These are phyloP conservation scores for Amyloporia xantha DNA, from an alignment of 768 basidiomycete genomes.

Conservation along the genomic window DNA sequence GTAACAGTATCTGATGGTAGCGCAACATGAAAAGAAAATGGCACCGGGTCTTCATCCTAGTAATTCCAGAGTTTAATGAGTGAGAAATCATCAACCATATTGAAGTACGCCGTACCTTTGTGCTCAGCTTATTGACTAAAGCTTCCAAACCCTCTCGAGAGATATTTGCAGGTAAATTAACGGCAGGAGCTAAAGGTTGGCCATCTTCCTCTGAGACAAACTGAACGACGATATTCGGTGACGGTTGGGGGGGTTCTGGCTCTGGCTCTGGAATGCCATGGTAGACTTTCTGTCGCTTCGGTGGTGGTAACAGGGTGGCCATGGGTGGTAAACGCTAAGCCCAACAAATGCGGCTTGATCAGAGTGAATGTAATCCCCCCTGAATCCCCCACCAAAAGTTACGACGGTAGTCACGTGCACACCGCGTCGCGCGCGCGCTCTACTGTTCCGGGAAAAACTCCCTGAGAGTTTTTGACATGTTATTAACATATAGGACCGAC, in stretches of 20 bases:
- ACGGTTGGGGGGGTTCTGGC: slow-evolving; percentile 36
- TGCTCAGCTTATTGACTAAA: slow-evolving; percentile 82
- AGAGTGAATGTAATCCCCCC: too few species aligned
- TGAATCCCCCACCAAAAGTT: not conserved
- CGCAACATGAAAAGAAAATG: slow-evolving; percentile 84
- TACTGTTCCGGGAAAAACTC: too few species aligned
- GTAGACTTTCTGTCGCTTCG: slow-evolving; percentile 80
- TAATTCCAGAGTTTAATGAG: slow-evolving; percentile 9
- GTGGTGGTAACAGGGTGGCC: slow-evolving; percentile 84
- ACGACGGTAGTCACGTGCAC: not conserved
- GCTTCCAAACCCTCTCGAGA: slow-evolving; percentile 77
- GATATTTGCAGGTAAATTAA: slow-evolving; percentile 85
- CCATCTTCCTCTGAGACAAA: slow-evolving; percentile 90
- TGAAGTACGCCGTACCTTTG: slow-evolving; percentile 44
- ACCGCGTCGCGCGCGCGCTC: not conserved
- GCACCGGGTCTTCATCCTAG: slow-evolving; percentile 83
- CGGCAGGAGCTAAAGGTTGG: slow-evolving; percentile 71
- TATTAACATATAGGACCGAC: too few species aligned
- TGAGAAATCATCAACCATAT: slow-evolving; percentile 6
- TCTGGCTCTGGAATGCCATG: slow-evolving; percentile 66
- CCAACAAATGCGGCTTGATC: not conserved
- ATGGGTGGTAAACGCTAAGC: slow-evolving; percentile 31
- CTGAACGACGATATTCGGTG: slow-evolving; percentile 79
- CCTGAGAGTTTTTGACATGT: too few species aligned
- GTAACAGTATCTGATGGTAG: slow-evolving; percentile 50